Conservation (phyloP, 2,329 filamentous ascomycete genomes). For the Trichophyton schoenleinii region DNA sequence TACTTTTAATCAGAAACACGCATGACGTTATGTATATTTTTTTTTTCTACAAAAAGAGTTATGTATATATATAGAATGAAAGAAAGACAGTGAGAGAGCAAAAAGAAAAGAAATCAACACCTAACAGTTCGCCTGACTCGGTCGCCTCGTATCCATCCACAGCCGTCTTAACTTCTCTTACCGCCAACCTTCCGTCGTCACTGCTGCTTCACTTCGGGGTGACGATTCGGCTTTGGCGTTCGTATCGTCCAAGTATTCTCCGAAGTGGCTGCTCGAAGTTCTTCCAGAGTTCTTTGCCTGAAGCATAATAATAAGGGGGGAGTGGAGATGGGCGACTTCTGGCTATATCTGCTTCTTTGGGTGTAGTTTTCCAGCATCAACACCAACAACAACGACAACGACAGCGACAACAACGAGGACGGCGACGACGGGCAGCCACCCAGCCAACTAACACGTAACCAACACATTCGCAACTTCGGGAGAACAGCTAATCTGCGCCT, state of each 20-base stretch:
- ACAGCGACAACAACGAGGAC: no score
- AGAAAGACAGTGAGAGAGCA: background rate
- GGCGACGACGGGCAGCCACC: no score
- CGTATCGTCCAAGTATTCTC: background rate
- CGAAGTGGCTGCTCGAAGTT: background rate
- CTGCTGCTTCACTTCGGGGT: background rate
- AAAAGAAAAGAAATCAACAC: no score
- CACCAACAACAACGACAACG: background rate
- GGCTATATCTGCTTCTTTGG: no score
- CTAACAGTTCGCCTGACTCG: background rate
- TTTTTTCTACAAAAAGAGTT: background rate
- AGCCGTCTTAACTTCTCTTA: background rate
- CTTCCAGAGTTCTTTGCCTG: background rate
- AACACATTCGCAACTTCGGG: background rate
- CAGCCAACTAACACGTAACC: background rate
- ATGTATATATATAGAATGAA: background rate
- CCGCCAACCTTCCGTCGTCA: background rate
- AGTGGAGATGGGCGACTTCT: background rate
- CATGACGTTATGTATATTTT: background rate
- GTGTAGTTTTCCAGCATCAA: background rate
- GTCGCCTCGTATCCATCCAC: background rate
- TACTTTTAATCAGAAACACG: background rate
- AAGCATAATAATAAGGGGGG: background rate
- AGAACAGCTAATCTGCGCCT: background rate
- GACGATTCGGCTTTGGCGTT: background rate